phyloP scores from a whole-genome alignment of 2,329 filamentous ascomycete genomes.

The Balansia obtecta region DNA sequence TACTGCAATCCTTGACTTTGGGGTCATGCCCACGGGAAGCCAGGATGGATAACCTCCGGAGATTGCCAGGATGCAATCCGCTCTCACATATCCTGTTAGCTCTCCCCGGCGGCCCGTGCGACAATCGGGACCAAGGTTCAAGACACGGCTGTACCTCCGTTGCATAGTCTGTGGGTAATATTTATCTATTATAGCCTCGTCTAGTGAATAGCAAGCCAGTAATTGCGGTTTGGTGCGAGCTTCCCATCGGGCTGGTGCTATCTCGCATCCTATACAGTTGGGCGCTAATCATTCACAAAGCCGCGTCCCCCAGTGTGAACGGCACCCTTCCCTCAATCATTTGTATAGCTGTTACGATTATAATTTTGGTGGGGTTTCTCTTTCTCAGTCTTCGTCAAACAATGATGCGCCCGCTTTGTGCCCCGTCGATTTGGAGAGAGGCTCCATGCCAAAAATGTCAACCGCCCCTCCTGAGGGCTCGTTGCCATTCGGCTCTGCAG shows the following conservation, averaged over 20 bases:
- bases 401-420: neutral
- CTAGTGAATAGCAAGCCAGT: neutral
- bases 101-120: too few species aligned
- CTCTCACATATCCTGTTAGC: too few species aligned
- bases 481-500: conserved; percentile 20
- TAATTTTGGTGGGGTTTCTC: too few species aligned
- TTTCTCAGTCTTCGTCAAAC: conserved; percentile 2
- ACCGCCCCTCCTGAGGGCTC: conserved; percentile 27
- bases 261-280: neutral
- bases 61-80: too few species aligned
- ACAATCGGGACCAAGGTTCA: too few species aligned
- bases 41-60: too few species aligned
- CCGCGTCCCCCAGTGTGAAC: neutral
- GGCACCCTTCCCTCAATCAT: neutral
- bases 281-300: neutral
- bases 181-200: neutral
- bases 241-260: neutral
- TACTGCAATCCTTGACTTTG: too few species aligned
- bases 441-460: conserved; percentile 44
- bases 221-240: neutral
- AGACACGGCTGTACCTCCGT: too few species aligned
- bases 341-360: neutral
- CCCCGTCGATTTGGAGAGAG: conserved; percentile 23
- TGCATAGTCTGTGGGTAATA: too few species aligned
- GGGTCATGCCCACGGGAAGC: too few species aligned